Conservation (phyloP, 257 asterid species). For the Petunia axillaris region DNA sequence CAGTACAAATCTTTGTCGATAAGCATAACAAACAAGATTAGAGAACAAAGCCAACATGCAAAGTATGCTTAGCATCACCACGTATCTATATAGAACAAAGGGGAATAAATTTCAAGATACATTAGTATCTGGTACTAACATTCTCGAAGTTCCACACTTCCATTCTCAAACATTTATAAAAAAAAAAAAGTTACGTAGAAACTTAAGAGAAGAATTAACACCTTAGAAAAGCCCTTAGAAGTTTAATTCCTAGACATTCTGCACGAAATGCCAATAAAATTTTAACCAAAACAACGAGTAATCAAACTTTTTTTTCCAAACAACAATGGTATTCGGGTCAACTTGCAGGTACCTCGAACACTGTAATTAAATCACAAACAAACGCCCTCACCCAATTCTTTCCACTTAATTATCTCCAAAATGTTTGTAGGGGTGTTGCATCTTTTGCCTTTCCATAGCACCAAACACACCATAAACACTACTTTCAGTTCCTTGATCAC, state of each 20-base stretch:
- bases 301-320: neutral
- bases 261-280: neutral
- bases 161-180: neutral
- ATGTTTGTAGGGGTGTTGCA: slow-evolving; percentile 55
- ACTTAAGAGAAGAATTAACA: neutral
- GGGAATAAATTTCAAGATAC: neutral
- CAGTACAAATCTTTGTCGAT: no score
- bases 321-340: neutral
- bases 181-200: neutral
- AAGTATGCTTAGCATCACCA: no score
- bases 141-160: neutral
- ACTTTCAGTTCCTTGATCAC: slow-evolving; percentile 54
- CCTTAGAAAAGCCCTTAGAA: neutral
- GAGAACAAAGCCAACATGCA: no score
- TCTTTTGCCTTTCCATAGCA: slow-evolving; percentile 59
- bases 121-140: neutral
- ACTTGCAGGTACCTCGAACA: neutral
- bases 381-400: no score
- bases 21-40: no score
- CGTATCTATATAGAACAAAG: no score
- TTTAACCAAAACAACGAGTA: neutral
- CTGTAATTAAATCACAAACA: no score
- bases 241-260: neutral
- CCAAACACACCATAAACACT: slow-evolving; percentile 82
- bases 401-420: slow-evolving; percentile 31